Evolutionary conservation across 306 rosid genomes (phyloP), one percentile per base, ranked within the genome.

Genomic region (Vigna nakashimae): DNA sequence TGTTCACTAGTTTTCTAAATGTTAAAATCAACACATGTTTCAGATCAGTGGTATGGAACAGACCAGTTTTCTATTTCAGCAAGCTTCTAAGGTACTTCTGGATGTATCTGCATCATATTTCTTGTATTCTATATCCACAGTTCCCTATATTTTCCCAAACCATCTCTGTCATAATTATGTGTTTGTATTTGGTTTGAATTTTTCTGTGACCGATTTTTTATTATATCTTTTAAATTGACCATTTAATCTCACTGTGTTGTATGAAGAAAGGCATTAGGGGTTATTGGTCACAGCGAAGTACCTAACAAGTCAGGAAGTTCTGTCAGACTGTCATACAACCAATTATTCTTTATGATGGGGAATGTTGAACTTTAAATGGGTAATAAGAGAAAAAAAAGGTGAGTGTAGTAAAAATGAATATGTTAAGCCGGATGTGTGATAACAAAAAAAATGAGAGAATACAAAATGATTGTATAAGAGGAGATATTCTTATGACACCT

Each of bases 1-100:
- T 71, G 67, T 28, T 76, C 68, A 24, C 69, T 38, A 14, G 56
- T 74, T 48, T 71, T 36, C 84, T 76, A 46, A 68, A 53, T 28
- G 26, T 59, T 79, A 4, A 57, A 69, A 59, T 80, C 75, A 30
- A 78, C 65, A 26, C 51, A 43, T 86, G 40, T 76, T 74, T 79
- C 92, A 94, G 98, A 90, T 94, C 81, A 94, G 98, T 62, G 98
- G 98, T 59, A 94, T 92, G 97, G 98, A 94, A 69, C 98, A 94
- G 82, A 94, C 98, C 75, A 94, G 98, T 82, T 92, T 94, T 87
- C 90, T 94, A 46, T 94, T 94, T 86, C 98, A 94, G 88, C 98
- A 94, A 84, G 95, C 98, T 60, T 92, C 98, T 28, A 94, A 94
- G 97, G 98, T 94, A 84, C 53, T 67, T 76, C 59, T 48, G 55